phyloP scores from a whole-genome alignment of 306 rosid species.

The Gynostemma pentaphyllum region DNA sequence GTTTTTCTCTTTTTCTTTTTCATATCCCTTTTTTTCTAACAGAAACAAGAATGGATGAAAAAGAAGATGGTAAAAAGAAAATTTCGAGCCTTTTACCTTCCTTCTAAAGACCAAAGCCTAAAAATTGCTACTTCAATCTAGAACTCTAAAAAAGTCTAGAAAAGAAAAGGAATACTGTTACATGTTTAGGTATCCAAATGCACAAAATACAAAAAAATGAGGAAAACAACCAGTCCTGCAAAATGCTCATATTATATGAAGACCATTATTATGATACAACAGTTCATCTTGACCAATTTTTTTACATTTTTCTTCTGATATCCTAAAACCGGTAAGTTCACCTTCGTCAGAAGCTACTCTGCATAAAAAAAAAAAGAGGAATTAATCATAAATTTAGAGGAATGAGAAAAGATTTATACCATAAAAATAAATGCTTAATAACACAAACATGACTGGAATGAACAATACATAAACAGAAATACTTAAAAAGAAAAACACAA shows the following conservation, averaged over 20 bases:
- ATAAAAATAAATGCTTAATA: background rate
- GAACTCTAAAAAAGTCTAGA: background rate
- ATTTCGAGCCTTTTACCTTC: slow-evolving; percentile 3
- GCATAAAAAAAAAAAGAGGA: slow-evolving; percentile 27
- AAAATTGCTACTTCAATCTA: slow-evolving; percentile 8
- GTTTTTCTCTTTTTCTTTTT: too few relatives aligned
- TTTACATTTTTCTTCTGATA: slow-evolving; percentile 29
- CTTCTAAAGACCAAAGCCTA: background rate
- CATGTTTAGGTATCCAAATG: slow-evolving; percentile 1
- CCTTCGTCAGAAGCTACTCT: slow-evolving; percentile 69
- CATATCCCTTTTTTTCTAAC: too few relatives aligned
- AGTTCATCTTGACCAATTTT: background rate
- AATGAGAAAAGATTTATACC: background rate
- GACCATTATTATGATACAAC: slow-evolving; percentile 10
- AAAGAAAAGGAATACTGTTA: slow-evolving; percentile 1
- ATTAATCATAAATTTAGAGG: slow-evolving; percentile 10
- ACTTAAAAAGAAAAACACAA: background rate
- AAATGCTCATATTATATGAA: slow-evolving; percentile 11
- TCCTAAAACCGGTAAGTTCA: slow-evolving; percentile 51
- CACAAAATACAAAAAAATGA: background rate
- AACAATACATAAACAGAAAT: background rate
- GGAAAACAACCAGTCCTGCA: slow-evolving; percentile 4
- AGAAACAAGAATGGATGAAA: background rate
- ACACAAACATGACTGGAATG: background rate
- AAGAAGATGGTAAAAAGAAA: background rate